Evolutionary conservation across 768 basidiomycete genomes (phyloP), one percentile per base, ranked within the genome.

Genomic region (Epithele typhae): DNA sequence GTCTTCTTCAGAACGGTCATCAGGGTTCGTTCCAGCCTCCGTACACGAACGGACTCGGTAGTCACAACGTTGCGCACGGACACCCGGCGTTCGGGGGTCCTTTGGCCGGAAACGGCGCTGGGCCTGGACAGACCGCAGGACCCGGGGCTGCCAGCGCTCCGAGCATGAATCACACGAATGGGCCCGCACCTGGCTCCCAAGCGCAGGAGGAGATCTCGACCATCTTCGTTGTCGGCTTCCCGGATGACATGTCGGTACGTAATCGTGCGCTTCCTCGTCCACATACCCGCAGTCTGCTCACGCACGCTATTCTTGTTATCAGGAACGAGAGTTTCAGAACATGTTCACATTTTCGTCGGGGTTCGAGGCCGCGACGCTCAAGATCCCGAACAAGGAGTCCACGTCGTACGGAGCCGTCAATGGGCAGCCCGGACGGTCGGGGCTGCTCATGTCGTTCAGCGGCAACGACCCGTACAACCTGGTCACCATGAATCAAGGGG

Each of bases 301-400:
- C 9, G 54, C 11, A 52, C 37, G 33, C 42, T 43, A 43, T 43
- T 43, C 34, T 53, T 56, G 42, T 36, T 43, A 38, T 38, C 56
- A 97, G 93, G 96, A 98, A 72, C 92, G 96, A 24, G 96, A 99
- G 69, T 99, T 98, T 66, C 92, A 95, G 66, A 97, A 97, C 64
- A 95, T 99, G 88, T 99, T 99, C 64, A 92, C 93, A 7, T 99
- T 99, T 60, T 92, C 90, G 3, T 70, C 78, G 1, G 96, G 93
- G 10, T 99, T 98, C 59, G 96, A 98, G 65, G 96, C 94, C 19
- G 95, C 96, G 7, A 96, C 94, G 5, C 76, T 99, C 56, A 99
- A 97, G 76, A 92, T 95, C 48, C 96, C 96, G 1, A 91, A 92
- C 72, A 87, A 92, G 68, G 89, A 92, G 59, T 84, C 80, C 53